Percentiles rank a stretch among this genome's conserved stretches.
phyloP scores from a whole-genome alignment of 208 protist genomes.

The Leishmania arabica region DNA sequence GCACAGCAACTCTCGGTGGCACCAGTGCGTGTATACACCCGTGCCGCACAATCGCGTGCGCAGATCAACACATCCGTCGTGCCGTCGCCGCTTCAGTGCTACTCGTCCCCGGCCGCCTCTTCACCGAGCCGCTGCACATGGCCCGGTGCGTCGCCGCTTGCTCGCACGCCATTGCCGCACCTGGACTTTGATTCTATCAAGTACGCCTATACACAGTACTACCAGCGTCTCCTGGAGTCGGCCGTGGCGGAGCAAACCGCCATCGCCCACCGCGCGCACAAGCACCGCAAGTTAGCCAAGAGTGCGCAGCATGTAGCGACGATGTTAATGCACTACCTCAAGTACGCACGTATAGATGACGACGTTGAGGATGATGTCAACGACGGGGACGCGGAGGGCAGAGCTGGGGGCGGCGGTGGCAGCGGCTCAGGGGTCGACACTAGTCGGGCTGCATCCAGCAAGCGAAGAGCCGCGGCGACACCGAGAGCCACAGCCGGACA shows the following conservation, averaged over 20 bases:
- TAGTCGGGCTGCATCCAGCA: background rate
- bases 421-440: background rate
- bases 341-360: conserved; percentile 19
- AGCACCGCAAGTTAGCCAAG: conserved; percentile 25
- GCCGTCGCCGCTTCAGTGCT: background rate
- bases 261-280: conserved; percentile 12
- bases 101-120: background rate
- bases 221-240: conserved; percentile 25
- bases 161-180: background rate
- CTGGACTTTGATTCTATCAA: conserved; percentile 22
- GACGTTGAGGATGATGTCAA: background rate
- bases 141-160: background rate
- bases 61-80: background rate
- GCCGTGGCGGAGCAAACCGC: conserved; percentile 35
- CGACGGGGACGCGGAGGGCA: conserved; percentile 11
- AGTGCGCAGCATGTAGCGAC: conserved; percentile 18
- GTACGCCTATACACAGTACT: conserved; percentile 16
- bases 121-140: background rate
- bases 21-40: background rate
- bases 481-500: background rate
- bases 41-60: background rate
- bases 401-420: background rate
- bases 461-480: background rate
- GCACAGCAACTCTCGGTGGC: background rate
- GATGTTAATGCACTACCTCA: conserved; percentile 30